Conservation (phyloP, 163 green algal species). For the Scenedesmus sp. region DNA sequence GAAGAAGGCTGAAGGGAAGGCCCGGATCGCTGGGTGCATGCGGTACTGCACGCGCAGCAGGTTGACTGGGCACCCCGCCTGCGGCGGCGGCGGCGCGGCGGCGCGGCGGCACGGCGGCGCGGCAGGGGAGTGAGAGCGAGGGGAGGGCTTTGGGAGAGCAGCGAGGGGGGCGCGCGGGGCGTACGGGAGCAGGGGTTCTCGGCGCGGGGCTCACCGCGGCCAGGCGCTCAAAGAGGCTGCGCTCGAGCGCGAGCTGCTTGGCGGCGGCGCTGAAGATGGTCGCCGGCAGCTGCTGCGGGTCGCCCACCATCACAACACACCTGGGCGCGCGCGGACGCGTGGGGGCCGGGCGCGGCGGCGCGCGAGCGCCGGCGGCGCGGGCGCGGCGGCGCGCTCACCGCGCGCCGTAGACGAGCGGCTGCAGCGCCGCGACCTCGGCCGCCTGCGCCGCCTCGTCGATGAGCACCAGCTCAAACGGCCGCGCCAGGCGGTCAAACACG, state of each 20-base stretch:
- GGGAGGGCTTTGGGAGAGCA: not conserved
- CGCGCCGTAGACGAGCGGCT: conserved; percentile 88
- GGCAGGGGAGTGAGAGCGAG: not conserved
- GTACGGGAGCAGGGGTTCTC: no score
- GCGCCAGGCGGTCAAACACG: conserved; percentile 58
- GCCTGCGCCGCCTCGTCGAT: conserved; percentile 97
- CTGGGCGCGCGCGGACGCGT: no score
- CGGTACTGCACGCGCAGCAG: conserved; percentile 94
- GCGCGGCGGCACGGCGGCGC: no score
- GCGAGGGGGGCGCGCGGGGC: not conserved
- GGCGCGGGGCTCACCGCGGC: conserved; percentile 53
- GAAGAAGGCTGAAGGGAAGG: conserved; percentile 88
- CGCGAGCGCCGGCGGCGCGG: no score
- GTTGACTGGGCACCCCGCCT: conserved; percentile 57
- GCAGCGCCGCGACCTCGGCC: conserved; percentile 88
- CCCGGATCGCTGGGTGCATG: conserved; percentile 89
- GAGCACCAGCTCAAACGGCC: conserved; percentile 61
- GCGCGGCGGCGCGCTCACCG: not conserved
- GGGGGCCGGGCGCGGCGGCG: no score
- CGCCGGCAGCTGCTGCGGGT: conserved; percentile 95
- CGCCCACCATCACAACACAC: conserved; percentile 87
- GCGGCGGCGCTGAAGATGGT: conserved; percentile 84
- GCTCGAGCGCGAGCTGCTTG: conserved; percentile 76
- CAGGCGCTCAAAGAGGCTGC: conserved; percentile 91
- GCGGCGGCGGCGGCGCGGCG: no score